A percentile compares a stretch with the other conserved stretches of the same genome.
phyloP scores from a whole-genome alignment of 1,284 basidiomycete genomes.

The Boletus sp. region DNA sequence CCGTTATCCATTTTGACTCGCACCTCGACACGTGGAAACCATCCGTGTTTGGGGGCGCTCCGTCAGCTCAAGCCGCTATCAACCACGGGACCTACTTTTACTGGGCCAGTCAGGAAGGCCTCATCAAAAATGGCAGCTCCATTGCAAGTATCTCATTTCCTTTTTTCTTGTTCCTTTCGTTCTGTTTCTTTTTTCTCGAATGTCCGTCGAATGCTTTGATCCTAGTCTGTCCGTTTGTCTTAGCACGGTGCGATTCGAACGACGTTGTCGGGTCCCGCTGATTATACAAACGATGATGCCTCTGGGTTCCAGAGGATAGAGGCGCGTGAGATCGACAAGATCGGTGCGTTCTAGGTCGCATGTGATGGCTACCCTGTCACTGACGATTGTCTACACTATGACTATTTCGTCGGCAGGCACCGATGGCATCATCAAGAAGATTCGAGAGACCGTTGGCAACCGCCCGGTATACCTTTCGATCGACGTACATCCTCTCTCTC shows the following conservation, averaged over 20 bases:
- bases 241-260: slow-evolving; percentile 79
- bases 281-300: slow-evolving; percentile 65
- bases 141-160: slow-evolving; percentile 65
- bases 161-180: slow-evolving; percentile 3
- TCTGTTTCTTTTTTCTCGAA: slow-evolving; percentile 12
- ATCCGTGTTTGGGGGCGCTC: slow-evolving; percentile 64
- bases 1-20: slow-evolving; percentile 78
- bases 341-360: slow-evolving; percentile 41
- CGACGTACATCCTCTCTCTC: slow-evolving; percentile 43
- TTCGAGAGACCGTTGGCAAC: slow-evolving; percentile 63
- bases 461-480: slow-evolving; percentile 70
- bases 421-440: slow-evolving; percentile 66
- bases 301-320: slow-evolving; percentile 70
- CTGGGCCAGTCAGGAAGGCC: slow-evolving; percentile 71
- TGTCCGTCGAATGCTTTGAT: slow-evolving; percentile 48
- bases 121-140: slow-evolving; percentile 72
- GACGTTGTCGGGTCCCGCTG: slow-evolving; percentile 65
- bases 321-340: slow-evolving; percentile 71
- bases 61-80: slow-evolving; percentile 61
- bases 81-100: slow-evolving; percentile 80
- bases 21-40: slow-evolving; percentile 76
- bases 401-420: slow-evolving; percentile 47
- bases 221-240: slow-evolving; percentile 56
- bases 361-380: neutral
- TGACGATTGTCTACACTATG: neutral